A percentile compares a stretch with the other conserved stretches of the same genome.
Conservation (phyloP, 1,139 yeast genomes). For the Nadsonia starkeyi-henricii region DNA sequence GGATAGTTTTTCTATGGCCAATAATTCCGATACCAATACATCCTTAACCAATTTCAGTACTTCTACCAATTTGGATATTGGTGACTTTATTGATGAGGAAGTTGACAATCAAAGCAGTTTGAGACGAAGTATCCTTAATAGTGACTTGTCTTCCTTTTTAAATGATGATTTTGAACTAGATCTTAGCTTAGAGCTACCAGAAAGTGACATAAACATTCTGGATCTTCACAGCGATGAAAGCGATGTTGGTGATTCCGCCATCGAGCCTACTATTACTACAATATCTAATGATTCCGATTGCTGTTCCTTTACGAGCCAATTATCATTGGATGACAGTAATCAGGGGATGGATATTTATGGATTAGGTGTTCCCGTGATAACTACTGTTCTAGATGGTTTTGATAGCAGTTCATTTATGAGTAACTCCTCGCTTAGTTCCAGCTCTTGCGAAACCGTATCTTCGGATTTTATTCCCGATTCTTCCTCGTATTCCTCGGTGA, state of each 20-base stretch:
- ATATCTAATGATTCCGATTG: too few relatives aligned
- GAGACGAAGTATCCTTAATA: not conserved
- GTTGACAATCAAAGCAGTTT: not conserved
- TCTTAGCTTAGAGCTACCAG: not conserved
- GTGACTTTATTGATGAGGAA: not conserved
- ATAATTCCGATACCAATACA: not conserved
- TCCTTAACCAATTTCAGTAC: constrained; percentile 5
- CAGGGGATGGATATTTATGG: too few relatives aligned
- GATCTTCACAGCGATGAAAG: not conserved
- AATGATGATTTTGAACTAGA: not conserved
- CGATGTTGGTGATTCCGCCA: not conserved
- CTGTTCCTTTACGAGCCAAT: too few relatives aligned
- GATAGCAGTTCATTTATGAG: not conserved
- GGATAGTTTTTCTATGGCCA: too few relatives aligned
- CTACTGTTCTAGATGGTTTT: not conserved
- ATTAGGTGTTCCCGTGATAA: not conserved
- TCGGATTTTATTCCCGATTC: constrained; percentile 1
- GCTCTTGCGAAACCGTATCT: constrained; percentile 3
- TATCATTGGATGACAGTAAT: too few relatives aligned
- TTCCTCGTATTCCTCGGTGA: constrained; percentile 4
- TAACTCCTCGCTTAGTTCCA: not conserved
- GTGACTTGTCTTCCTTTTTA: not conserved
- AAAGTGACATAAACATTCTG: not conserved
- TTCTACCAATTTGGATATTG: constrained; percentile 3
- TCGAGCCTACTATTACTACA: not conserved